Percentiles rank a stretch among this genome's conserved stretches.
phyloP scores from a whole-genome alignment of 352 stramenopile species.

The Globisporangium okanoganense region DNA sequence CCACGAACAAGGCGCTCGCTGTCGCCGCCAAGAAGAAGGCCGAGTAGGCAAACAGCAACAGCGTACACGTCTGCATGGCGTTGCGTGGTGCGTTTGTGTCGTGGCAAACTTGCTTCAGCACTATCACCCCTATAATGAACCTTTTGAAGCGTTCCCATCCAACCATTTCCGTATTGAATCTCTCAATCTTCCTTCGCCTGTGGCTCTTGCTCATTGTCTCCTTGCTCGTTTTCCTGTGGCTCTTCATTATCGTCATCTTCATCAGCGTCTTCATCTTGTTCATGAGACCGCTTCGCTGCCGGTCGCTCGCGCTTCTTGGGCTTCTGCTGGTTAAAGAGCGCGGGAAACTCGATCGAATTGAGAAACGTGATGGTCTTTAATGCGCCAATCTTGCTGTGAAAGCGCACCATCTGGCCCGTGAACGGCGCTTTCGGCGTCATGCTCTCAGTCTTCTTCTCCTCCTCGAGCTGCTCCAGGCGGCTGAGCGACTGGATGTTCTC shows the following conservation, averaged over 20 bases:
- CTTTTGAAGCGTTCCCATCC: background rate
- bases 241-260: conserved; percentile 29
- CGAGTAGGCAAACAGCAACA: conserved; percentile 24
- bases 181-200: conserved; percentile 2
- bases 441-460: conserved; percentile 76
- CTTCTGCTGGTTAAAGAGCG: conserved; percentile 61
- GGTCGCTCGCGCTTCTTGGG: conserved; percentile 51
- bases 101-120: background rate
- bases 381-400: conserved; percentile 53
- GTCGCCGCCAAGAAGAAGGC: conserved; percentile 67
- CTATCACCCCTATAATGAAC: background rate
- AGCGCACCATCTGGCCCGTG: conserved; percentile 64
- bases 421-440: conserved; percentile 64
- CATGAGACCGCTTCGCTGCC: conserved; percentile 27
- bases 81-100: background rate
- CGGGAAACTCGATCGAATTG: conserved; percentile 58
- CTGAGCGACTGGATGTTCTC: conserved; percentile 80
- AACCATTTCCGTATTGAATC: background rate
- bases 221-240: background rate
- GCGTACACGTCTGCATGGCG: background rate
- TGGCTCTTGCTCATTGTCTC: background rate
- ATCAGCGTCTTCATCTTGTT: conserved; percentile 24
- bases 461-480: conserved; percentile 71
- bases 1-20: conserved; percentile 70
- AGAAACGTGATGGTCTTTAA: conserved; percentile 84